These are phyloP conservation scores for Asterochloris erici DNA, from an alignment of 139 green algal genomes.

Conservation along the genomic window DNA sequence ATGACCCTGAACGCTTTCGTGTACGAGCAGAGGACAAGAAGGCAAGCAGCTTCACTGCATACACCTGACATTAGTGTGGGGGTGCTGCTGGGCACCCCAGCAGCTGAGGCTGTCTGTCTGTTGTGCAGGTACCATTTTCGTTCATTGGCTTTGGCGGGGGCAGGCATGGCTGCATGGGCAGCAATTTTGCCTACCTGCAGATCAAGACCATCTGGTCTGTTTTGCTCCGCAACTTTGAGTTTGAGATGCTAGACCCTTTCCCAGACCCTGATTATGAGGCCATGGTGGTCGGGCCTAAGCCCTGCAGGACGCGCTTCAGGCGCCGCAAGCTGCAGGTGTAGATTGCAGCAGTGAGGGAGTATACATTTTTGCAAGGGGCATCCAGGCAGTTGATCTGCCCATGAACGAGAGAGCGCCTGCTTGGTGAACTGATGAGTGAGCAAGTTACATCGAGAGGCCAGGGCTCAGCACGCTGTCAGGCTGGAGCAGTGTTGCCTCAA, in stretches of 20 bases:
- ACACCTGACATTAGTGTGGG: background rate
- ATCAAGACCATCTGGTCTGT: conserved; percentile 96
- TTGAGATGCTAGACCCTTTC: conserved; percentile 89
- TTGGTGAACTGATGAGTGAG: too few species aligned
- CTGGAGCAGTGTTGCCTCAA: too few species aligned
- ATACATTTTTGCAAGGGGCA: too few species aligned
- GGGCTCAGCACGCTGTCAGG: too few species aligned
- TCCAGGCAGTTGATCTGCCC: too few species aligned
- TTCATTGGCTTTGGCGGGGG: conserved; percentile 96
- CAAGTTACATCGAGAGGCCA: too few species aligned
- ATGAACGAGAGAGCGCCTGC: too few species aligned
- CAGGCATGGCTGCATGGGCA: conserved; percentile 95
- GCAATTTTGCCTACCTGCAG: conserved; percentile 97
- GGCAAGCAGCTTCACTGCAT: background rate
- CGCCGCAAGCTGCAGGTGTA: conserved; percentile 46
- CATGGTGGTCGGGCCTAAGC: conserved; percentile 94
- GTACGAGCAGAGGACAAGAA: conserved; percentile 82
- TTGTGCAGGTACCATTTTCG: conserved; percentile 51
- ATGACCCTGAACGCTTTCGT: conserved; percentile 67
- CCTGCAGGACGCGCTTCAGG: conserved; percentile 81
- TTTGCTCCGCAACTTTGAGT: conserved; percentile 95
- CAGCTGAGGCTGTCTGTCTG: background rate
- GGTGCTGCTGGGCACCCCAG: background rate
- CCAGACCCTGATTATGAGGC: conserved; percentile 87
- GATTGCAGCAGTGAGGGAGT: background rate